A percentile compares a stretch with the other conserved stretches of the same genome.
Conservation (phyloP, 805 yeast genomes). For the Lachancea meyersii region DNA sequence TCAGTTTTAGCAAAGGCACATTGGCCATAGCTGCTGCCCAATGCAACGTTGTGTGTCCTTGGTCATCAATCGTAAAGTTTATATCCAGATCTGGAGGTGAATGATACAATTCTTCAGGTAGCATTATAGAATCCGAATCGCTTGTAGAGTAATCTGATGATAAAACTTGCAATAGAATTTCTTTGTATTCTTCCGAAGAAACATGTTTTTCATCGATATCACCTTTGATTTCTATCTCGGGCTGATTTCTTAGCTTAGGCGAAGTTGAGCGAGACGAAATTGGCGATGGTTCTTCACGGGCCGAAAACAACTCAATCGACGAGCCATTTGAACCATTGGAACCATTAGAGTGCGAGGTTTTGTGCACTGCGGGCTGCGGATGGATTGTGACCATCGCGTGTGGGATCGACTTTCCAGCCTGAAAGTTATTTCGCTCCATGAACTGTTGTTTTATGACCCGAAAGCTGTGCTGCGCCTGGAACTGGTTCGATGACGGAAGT, state of each 20-base stretch:
- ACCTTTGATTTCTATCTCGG: conserved; percentile 9
- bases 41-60: conserved; percentile 75
- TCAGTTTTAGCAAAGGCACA: conserved; percentile 49
- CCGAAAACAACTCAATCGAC: conserved; percentile 21
- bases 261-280: conserved; percentile 21
- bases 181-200: conserved; percentile 26
- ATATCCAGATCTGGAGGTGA: conserved; percentile 63
- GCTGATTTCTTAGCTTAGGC: conserved; percentile 14
- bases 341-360: conserved; percentile 9
- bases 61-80: conserved; percentile 66
- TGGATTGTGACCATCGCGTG: conserved; percentile 31
- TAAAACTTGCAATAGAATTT: conserved; percentile 27
- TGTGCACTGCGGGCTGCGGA: conserved; percentile 28
- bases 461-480: conserved; percentile 24
- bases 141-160: conserved; percentile 30
- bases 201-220: conserved; percentile 8
- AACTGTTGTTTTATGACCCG: conserved; percentile 19
- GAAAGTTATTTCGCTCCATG: conserved; percentile 14
- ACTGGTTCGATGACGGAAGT: conserved; percentile 21
- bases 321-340: conserved; percentile 19
- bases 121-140: conserved; percentile 20
- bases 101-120: conserved; percentile 37
- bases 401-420: conserved; percentile 14
- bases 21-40: conserved; percentile 85
- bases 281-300: conserved; percentile 23